These are phyloP conservation scores for Dactylellina cionopaga DNA, from an alignment of 2,329 filamentous ascomycete species.

Conservation along the genomic window DNA sequence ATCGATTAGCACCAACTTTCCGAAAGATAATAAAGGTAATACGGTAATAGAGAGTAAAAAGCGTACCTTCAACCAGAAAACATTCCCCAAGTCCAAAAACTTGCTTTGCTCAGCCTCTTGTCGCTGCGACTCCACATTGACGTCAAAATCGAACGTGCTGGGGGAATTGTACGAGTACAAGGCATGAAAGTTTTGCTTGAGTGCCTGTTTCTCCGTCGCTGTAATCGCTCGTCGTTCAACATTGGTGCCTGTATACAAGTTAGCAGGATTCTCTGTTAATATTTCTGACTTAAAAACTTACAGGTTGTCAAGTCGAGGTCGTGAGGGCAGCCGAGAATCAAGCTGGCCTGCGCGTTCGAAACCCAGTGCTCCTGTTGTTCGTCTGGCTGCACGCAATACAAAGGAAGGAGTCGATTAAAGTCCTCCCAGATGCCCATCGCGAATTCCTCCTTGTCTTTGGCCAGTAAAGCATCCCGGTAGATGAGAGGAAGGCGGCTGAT, in stretches of 20 bases:
- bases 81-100: constrained; percentile 23
- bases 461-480: constrained; percentile 21
- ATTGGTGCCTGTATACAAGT: constrained; percentile 9
- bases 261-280: background rate
- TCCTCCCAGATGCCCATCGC: constrained; percentile 26
- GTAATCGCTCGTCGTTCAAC: constrained; percentile 22
- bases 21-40: background rate
- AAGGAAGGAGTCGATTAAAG: constrained; percentile 25
- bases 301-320: constrained; percentile 41
- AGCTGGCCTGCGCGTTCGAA: constrained; percentile 41
- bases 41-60: too few relatives aligned
- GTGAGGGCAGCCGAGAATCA: constrained; percentile 41
- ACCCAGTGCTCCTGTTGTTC: constrained; percentile 33
- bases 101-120: constrained; percentile 39
- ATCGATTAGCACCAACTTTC: background rate
- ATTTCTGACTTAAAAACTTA: constrained; percentile 1
- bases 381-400: constrained; percentile 26
- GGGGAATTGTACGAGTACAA: constrained; percentile 37
- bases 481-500: constrained; percentile 33
- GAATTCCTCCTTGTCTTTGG: constrained; percentile 32
- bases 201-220: constrained; percentile 15
- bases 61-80: constrained; percentile 45
- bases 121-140: constrained; percentile 14
- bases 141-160: constrained; percentile 24
- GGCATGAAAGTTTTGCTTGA: constrained; percentile 44